These are phyloP conservation scores for Fusarium lateritium DNA, from an alignment of 2,329 filamentous ascomycete genomes.

Conservation along the genomic window DNA sequence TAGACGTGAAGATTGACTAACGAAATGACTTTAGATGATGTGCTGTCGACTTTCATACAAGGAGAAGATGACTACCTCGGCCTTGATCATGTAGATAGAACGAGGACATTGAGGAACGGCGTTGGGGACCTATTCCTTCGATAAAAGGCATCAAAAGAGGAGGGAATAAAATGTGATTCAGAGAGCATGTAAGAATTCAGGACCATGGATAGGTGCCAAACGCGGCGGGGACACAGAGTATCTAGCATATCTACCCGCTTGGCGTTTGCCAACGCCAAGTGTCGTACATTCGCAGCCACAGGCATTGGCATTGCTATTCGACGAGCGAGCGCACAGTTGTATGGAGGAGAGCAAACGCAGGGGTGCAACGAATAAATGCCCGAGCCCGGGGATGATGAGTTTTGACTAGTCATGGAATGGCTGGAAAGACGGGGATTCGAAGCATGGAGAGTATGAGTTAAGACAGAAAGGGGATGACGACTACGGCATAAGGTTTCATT, in stretches of 20 bases:
- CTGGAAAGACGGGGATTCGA: constrained; percentile 14
- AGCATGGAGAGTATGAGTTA: constrained; percentile 5
- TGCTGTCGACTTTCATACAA: constrained; percentile 67
- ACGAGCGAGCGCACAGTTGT: constrained; percentile 7
- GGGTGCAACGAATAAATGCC: constrained; percentile 9
- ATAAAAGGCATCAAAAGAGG: constrained; percentile 46
- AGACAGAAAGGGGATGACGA: constrained; percentile 24
- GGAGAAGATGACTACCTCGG: constrained; percentile 74
- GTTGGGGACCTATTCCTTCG: constrained; percentile 74
- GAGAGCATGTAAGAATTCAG: constrained; percentile 17
- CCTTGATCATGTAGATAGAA: constrained; percentile 76
- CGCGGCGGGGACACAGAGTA: constrained; percentile 21
- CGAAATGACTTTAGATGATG: constrained; percentile 63
- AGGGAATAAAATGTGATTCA: constrained; percentile 4
- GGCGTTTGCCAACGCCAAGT: constrained; percentile 12
- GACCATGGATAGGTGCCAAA: constrained; percentile 13
- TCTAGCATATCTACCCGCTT: constrained; percentile 30
- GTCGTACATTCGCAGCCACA: constrained; percentile 27
- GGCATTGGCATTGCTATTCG: constrained; percentile 12
- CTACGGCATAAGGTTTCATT: constrained; percentile 36
- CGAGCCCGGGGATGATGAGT: neutral
- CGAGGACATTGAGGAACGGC: constrained; percentile 71
- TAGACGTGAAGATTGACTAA: constrained; percentile 38
- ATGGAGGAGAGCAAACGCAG: constrained; percentile 23
- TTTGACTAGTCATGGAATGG: constrained; percentile 17